Evolutionary conservation across 108 stramenopile species (phyloP).

Genomic region (Skeletonema menzelii): DNA sequence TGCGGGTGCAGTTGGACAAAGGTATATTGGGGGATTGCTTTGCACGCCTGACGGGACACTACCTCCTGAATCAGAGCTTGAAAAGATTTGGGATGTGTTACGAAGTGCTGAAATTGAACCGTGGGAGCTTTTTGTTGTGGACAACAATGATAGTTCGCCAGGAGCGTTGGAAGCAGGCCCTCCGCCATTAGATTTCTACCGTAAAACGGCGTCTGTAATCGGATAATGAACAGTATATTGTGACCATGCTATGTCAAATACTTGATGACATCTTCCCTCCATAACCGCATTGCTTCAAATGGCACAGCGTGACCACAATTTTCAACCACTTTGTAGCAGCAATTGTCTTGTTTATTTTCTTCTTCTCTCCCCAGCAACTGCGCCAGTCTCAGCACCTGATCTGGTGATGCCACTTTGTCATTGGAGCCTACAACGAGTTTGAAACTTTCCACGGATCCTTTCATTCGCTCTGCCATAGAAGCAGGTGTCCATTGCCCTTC

Average conservation of each 20-base stretch:
- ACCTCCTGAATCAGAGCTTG: constrained; percentile 55
- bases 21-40: constrained; percentile 89
- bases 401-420: constrained; percentile 55
- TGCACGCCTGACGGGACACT: constrained; percentile 88
- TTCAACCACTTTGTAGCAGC: constrained; percentile 31
- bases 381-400: constrained; percentile 21
- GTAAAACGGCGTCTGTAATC: constrained; percentile 51
- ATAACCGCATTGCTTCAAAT: constrained; percentile 49
- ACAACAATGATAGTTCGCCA: constrained; percentile 51
- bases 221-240: constrained; percentile 1
- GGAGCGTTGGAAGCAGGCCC: constrained; percentile 67
- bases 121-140: constrained; percentile 86
- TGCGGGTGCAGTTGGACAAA: constrained; percentile 86
- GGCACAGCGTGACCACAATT: constrained; percentile 61
- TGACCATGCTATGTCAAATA: constrained; percentile 19
- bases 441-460: constrained; percentile 2
- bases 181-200: constrained; percentile 74
- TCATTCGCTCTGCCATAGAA: constrained; percentile 52
- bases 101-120: constrained; percentile 82
- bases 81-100: constrained; percentile 59
- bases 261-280: constrained; percentile 49
- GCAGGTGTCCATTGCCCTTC: constrained; percentile 49
- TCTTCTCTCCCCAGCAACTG: constrained; percentile 19
- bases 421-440: constrained; percentile 52
- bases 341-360: not conserved